Evolutionary conservation across 345 rosid genomes (phyloP).

Genomic region (Eucalyptus polybractea): DNA sequence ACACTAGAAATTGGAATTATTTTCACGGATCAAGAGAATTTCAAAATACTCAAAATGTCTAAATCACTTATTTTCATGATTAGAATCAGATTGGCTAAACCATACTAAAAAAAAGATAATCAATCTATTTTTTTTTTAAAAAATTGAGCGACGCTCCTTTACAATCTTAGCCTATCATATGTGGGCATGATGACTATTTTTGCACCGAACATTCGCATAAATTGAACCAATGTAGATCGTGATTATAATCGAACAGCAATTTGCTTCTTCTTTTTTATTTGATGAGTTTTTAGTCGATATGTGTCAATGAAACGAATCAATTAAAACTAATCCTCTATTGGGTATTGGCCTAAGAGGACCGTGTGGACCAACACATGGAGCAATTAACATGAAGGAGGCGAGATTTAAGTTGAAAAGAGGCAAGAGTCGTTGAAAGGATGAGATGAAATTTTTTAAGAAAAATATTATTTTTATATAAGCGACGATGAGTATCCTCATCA

Average conservation of each 20-base stretch:
- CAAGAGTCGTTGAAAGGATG: rapidly evolving
- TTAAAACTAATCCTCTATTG: too few species aligned
- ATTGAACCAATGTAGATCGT: neutral
- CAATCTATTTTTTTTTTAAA: too few species aligned
- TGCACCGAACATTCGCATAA: rapidly evolving
- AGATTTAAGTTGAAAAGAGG: neutral
- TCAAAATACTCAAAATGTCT: neutral
- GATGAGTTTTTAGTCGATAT: neutral
- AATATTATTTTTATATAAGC: too few species aligned
- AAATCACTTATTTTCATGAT: neutral
- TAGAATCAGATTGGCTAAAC: rapidly evolving
- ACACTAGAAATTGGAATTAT: neutral
- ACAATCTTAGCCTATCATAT: rapidly evolving
- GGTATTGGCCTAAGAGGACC: neutral
- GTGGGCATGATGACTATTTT: neutral
- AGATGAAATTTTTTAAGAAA: too few species aligned
- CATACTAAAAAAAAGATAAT: rapidly evolving
- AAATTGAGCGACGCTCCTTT: neutral
- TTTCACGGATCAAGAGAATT: neutral
- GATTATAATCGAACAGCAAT: rapidly evolving
- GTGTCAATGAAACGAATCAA: too few species aligned
- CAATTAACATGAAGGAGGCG: neutral
- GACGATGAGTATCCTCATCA: rapidly evolving
- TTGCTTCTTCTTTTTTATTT: too few species aligned
- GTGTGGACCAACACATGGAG: neutral